These are phyloP conservation scores for Malassezia caprae DNA, from an alignment of 1,284 basidiomycete genomes.

Conservation along the genomic window DNA sequence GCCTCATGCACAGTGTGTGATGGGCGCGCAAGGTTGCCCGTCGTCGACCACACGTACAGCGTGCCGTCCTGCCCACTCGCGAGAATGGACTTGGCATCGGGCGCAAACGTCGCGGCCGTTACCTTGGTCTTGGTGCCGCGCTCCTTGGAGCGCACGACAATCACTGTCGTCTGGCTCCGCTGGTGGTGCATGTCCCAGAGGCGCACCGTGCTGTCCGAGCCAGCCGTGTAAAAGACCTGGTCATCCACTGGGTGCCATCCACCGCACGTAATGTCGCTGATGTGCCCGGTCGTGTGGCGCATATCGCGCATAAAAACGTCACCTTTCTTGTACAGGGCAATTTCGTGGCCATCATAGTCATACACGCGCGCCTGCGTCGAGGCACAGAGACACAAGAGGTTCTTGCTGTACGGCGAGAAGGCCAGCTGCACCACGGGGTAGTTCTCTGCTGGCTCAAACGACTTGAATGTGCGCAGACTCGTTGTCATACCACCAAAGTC, in stretches of 20 bases:
- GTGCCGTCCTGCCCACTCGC: slow-evolving; percentile 79
- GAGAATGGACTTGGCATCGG: slow-evolving; percentile 21
- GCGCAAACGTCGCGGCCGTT: slow-evolving; percentile 51
- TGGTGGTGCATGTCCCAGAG: slow-evolving; percentile 87
- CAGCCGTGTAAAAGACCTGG: slow-evolving; percentile 75
- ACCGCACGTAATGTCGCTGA: slow-evolving; percentile 78
- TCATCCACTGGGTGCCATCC: slow-evolving; percentile 79
- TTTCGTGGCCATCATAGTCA: slow-evolving; percentile 50
- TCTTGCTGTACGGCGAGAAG: slow-evolving; percentile 21
- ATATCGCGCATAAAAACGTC: slow-evolving; percentile 97
- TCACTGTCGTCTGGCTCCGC: slow-evolving; percentile 80
- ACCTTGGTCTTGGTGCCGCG: slow-evolving; percentile 89
- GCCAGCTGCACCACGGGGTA: slow-evolving; percentile 53
- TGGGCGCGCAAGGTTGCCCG: slow-evolving; percentile 78
- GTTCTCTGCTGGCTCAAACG: slow-evolving; percentile 81
- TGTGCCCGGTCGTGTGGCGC: slow-evolving; percentile 91
- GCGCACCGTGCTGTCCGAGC: slow-evolving; percentile 89
- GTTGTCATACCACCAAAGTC: slow-evolving; percentile 97
- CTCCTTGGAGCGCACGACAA: slow-evolving; percentile 91
- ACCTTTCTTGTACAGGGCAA: slow-evolving; percentile 62
- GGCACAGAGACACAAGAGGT: slow-evolving; percentile 58
- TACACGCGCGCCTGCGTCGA: slow-evolving; percentile 79
- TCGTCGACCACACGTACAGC: slow-evolving; percentile 84
- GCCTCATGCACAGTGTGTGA: slow-evolving; percentile 73
- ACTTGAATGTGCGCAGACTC: slow-evolving; percentile 77